Evolutionary conservation across 305 asterid genomes (phyloP).

Genomic region (Solanum hybrid): DNA sequence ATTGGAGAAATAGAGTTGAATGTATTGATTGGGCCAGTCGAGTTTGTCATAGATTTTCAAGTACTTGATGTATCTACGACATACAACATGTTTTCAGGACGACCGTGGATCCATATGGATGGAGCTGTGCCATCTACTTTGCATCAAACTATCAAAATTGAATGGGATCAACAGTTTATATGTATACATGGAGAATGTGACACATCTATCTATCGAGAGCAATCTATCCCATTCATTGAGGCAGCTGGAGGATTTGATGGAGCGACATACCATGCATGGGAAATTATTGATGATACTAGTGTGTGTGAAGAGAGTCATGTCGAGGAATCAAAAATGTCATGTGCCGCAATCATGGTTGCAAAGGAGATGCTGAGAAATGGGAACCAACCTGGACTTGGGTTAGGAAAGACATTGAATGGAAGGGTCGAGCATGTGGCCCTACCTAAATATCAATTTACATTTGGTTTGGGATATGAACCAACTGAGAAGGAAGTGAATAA

Average conservation of each 20-base stretch:
- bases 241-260: background rate
- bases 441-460: background rate
- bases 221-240: background rate
- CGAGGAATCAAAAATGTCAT: background rate
- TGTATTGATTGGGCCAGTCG: background rate
- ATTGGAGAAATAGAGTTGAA: background rate
- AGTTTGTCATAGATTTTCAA: background rate
- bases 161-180: background rate
- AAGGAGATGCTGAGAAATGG: background rate
- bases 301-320: background rate
- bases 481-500: background rate
- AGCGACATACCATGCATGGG: background rate
- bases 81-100: background rate
- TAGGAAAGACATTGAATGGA: background rate
- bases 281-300: background rate
- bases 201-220: background rate
- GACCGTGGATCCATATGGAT: background rate
- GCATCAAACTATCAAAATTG: background rate
- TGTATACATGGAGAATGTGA: background rate
- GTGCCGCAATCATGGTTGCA: background rate
- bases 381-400: background rate
- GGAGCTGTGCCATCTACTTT: background rate
- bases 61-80: background rate
- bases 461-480: background rate
- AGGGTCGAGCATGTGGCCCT: background rate